phyloP scores from a whole-genome alignment of 768 basidiomycete genomes.

The Tulasnella calospora region DNA sequence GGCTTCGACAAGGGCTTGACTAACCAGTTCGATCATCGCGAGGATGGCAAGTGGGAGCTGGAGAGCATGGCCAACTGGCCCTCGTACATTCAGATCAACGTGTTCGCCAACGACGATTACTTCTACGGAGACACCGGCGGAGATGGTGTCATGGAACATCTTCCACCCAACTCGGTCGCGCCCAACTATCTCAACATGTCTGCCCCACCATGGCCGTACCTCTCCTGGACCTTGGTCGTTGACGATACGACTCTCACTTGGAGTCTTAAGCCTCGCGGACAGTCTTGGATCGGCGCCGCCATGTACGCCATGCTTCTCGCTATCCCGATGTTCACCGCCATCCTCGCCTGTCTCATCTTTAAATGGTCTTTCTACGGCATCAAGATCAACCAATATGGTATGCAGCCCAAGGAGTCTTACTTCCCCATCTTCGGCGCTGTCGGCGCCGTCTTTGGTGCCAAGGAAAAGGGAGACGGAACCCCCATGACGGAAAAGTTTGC shows the following conservation, averaged over 20 bases:
- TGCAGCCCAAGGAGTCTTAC: slow-evolving; percentile 70
- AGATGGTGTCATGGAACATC: slow-evolving; percentile 83
- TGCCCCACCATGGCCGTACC: slow-evolving; percentile 47
- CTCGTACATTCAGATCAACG: slow-evolving; percentile 81
- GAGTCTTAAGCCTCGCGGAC: slow-evolving; percentile 75
- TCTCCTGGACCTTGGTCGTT: slow-evolving; percentile 80
- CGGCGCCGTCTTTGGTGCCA: slow-evolving; percentile 52
- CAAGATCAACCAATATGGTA: slow-evolving; percentile 88
- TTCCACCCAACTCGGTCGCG: slow-evolving; percentile 75
- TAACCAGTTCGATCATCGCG: slow-evolving; percentile 59
- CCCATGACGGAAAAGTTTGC: slow-evolving; percentile 70
- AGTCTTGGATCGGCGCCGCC: slow-evolving; percentile 73
- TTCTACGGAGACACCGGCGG: slow-evolving; percentile 88
- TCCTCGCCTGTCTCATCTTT: slow-evolving; percentile 77
- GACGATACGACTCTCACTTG: slow-evolving; percentile 74
- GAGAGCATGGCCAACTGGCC: slow-evolving; percentile 91
- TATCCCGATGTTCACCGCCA: slow-evolving; percentile 81
- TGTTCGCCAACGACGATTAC: slow-evolving; percentile 85
- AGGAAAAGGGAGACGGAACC: slow-evolving; percentile 58
- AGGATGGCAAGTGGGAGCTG: slow-evolving; percentile 71
- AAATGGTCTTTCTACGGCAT: slow-evolving; percentile 97
- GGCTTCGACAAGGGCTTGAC: slow-evolving; percentile 81
- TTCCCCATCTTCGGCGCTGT: slow-evolving; percentile 74
- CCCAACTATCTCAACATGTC: slow-evolving; percentile 90
- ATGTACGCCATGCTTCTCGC: slow-evolving; percentile 79